A percentile compares a stretch with the other conserved stretches of the same genome.
Evolutionary conservation across 2,329 filamentous ascomycete genomes (phyloP).

Genomic region (Aureobasidium leucospermi): DNA sequence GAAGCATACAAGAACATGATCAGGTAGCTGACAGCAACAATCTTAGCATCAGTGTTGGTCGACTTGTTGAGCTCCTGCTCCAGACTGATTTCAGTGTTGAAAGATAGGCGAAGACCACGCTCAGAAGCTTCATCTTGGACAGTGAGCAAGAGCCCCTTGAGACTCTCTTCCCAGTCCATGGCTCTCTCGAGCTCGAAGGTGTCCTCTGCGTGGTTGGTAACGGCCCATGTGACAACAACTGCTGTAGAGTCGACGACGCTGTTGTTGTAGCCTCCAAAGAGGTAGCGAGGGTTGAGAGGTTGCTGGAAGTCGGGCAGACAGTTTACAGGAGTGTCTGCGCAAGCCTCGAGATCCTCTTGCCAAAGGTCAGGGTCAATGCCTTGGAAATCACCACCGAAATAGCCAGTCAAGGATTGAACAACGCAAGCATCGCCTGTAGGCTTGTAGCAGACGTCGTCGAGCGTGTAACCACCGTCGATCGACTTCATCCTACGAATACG

Average conservation of each 20-base stretch:
- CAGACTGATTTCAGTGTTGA: conserved; percentile 89
- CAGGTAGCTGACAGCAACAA: conserved; percentile 91
- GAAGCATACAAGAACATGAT: conserved; percentile 99
- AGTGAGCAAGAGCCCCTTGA: conserved; percentile 67
- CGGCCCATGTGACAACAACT: conserved; percentile 88
- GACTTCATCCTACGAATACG: conserved; percentile 68
- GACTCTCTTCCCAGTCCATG: conserved; percentile 80
- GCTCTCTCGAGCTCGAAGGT: conserved; percentile 63
- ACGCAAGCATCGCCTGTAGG: conserved; percentile 85
- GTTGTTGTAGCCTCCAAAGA: conserved; percentile 72
- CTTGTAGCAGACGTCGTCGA: conserved; percentile 89
- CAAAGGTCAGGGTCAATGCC: conserved; percentile 60
- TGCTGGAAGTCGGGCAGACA: conserved; percentile 87
- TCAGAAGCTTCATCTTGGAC: conserved; percentile 71
- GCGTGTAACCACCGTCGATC: conserved; percentile 55
- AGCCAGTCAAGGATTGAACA: conserved; percentile 84
- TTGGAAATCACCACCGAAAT: conserved; percentile 64
- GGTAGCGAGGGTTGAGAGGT: conserved; percentile 75
- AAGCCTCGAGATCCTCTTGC: conserved; percentile 63
- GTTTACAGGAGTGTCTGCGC: conserved; percentile 69
- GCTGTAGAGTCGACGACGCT: conserved; percentile 66
- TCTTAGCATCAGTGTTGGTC: conserved; percentile 96
- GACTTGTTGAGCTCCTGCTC: conserved; percentile 97
- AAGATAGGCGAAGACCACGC: conserved; percentile 78
- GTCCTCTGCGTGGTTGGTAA: conserved; percentile 75